Conservation (phyloP, 2,329 filamentous ascomycete species). For the Colletotrichum shisoi region DNA sequence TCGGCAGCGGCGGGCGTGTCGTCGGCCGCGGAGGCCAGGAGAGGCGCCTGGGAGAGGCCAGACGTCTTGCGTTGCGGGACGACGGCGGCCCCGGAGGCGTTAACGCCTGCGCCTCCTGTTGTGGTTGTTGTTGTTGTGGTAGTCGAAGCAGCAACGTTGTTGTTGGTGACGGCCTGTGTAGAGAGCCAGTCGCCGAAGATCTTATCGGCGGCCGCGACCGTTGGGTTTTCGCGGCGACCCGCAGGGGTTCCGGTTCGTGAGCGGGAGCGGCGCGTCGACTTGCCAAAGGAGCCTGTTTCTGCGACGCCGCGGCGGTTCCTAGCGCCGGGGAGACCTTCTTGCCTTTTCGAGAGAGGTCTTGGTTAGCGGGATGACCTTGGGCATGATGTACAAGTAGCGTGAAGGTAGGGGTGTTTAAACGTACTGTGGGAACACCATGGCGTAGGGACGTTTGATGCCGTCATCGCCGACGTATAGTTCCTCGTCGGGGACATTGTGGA, state of each 20-base stretch:
- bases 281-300: constrained; percentile 71
- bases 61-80: constrained; percentile 49
- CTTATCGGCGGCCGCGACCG: constrained; percentile 67
- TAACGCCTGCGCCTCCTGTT: constrained; percentile 4
- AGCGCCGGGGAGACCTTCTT: constrained; percentile 60
- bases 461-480: constrained; percentile 72
- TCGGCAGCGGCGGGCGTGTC: constrained; percentile 46
- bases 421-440: constrained; percentile 71
- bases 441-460: constrained; percentile 70
- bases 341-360: constrained; percentile 48
- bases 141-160: constrained; percentile 39
- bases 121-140: neutral
- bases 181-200: constrained; percentile 68
- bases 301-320: constrained; percentile 63
- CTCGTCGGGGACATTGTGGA: constrained; percentile 74
- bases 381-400: neutral
- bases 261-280: constrained; percentile 69
- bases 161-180: constrained; percentile 51
- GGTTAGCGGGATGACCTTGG: constrained; percentile 32
- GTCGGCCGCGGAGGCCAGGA: constrained; percentile 51
- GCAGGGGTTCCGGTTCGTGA: constrained; percentile 68
- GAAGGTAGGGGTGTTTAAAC: constrained; percentile 37
- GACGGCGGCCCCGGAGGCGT: neutral
- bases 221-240: constrained; percentile 65
- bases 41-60: constrained; percentile 48